Percentiles rank a stretch among this genome's conserved stretches.
Conservation (phyloP, 371 early-diverging fungal genomes). For the Mucor lusitanicus region DNA sequence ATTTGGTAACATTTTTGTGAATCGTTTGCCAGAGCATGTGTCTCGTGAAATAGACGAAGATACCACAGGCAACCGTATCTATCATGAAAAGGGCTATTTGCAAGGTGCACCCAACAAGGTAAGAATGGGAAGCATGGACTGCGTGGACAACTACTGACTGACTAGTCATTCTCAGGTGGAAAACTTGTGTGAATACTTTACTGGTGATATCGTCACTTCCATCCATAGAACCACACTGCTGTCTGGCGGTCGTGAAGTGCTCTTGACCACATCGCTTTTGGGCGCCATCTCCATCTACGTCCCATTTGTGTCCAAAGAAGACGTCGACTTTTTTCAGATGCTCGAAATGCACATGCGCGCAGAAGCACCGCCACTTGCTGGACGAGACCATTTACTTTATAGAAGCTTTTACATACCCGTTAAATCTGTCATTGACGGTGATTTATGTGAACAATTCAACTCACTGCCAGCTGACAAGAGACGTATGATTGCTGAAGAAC, state of each 20-base stretch:
- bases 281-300: slow-evolving; percentile 86
- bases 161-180: slow-evolving; percentile 38
- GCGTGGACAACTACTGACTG: no score
- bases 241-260: slow-evolving; percentile 82
- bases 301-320: slow-evolving; percentile 86
- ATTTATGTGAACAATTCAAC: slow-evolving; percentile 86
- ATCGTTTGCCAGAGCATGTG: slow-evolving; percentile 68
- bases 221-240: slow-evolving; percentile 77
- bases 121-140: background rate
- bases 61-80: slow-evolving; percentile 78
- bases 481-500: slow-evolving; percentile 79
- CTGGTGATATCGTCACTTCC: slow-evolving; percentile 87
- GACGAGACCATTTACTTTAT: slow-evolving; percentile 89
- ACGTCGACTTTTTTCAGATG: slow-evolving; percentile 91
- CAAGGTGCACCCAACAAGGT: slow-evolving; percentile 90
- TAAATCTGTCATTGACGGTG: slow-evolving; percentile 88
- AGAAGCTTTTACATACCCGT: slow-evolving; percentile 84
- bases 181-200: slow-evolving; percentile 74
- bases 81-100: slow-evolving; percentile 77
- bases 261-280: slow-evolving; percentile 85
- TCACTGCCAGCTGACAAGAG: slow-evolving; percentile 71
- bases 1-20: slow-evolving; percentile 91
- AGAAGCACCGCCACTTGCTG: slow-evolving; percentile 77
- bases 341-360: slow-evolving; percentile 90
- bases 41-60: slow-evolving; percentile 86